Evolutionary conservation across 345 rosid species (phyloP), one percentile per base, ranked within the genome.

Genomic region (Salix purpurea): DNA sequence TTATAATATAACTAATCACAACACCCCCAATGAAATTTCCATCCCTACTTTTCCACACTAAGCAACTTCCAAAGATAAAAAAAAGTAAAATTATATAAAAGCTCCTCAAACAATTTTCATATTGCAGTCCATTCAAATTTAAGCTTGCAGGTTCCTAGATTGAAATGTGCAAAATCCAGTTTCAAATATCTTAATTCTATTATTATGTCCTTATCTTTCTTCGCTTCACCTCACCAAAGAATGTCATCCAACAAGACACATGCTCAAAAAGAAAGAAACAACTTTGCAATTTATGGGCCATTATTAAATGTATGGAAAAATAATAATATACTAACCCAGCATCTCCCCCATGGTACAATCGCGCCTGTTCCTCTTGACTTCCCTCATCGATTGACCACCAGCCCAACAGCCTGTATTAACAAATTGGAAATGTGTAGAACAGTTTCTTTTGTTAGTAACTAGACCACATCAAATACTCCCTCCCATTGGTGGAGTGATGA

Each of bases 351-450:
- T 88, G 80, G 87, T 87, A 89, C 68, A 96, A 88, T 32, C 89
- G 91, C 34, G 97, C 97, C 82, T 96, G 97, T 72, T 96, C 99
- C 89, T 96, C 99, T 58, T 81, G 77, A 74, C 98, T 94, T 78
- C 94, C 97, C 82, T 96, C 98, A 79, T 96, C 98, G 79, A 96
- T 96, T 15, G 99, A 96, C 99, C 99, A 96, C 99, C 99, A 96
- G 67, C 99, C 99, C 78, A 96, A 70, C 73, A 96, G 84, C 88
- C 98, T 96, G 91, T 28, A 73, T 73, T 52, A 60, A 73, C 37
- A 79, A 65, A 79, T 76, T 65, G 74, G 26, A 70, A 34, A 81
- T 36, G 77, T 19, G 58, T 39, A 66, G 61, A 69, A 74, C 60
- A 42, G 74, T 61, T 48, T 58, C 65, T 52, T 70, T 11, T 65